These are phyloP conservation scores for Wolfiporia cocos DNA, from an alignment of 1,284 basidiomycete species.

Conservation along the genomic window DNA sequence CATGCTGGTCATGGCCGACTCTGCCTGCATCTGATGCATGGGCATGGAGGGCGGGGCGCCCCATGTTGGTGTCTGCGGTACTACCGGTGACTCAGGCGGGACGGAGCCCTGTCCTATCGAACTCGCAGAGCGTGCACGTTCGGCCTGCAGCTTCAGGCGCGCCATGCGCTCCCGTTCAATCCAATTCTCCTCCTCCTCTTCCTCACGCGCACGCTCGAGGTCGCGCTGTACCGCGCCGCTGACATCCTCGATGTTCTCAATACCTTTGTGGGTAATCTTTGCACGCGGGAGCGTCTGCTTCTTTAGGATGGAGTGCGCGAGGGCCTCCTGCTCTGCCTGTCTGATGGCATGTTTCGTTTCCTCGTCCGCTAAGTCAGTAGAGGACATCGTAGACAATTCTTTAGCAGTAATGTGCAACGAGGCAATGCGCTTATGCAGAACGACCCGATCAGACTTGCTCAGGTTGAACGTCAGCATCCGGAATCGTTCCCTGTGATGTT, in stretches of 20 bases:
- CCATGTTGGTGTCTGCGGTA: conserved; percentile 42
- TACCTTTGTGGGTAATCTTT: conserved; percentile 86
- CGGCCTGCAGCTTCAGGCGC: conserved; percentile 38
- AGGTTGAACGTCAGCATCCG: conserved; percentile 80
- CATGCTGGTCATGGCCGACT: conserved; percentile 19
- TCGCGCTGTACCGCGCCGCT: conserved; percentile 49
- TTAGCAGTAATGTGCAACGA: conserved; percentile 56
- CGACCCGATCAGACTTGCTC: conserved; percentile 66
- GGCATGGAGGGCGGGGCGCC: conserved; percentile 53
- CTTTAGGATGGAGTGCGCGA: conserved; percentile 78
- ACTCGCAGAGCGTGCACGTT: conserved; percentile 20
- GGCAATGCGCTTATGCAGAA: conserved; percentile 71
- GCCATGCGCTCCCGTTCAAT: conserved; percentile 58
- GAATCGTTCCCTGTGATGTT: conserved; percentile 64
- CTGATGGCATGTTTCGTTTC: conserved; percentile 76
- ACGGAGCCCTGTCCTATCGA: conserved; percentile 33
- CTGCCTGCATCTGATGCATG: conserved; percentile 28
- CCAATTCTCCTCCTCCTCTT: conserved; percentile 57
- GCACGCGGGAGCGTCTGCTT: conserved; percentile 68
- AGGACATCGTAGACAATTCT: conserved; percentile 76
- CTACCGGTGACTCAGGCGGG: conserved; percentile 60
- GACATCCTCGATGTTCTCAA: conserved; percentile 79
- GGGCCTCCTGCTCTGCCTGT: conserved; percentile 70
- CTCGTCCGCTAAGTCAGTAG: conserved; percentile 80
- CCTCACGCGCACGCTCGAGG: conserved; percentile 46